Evolutionary conservation across 1,284 basidiomycete species (phyloP).

Genomic region (Paramarasmius palmivorus): DNA sequence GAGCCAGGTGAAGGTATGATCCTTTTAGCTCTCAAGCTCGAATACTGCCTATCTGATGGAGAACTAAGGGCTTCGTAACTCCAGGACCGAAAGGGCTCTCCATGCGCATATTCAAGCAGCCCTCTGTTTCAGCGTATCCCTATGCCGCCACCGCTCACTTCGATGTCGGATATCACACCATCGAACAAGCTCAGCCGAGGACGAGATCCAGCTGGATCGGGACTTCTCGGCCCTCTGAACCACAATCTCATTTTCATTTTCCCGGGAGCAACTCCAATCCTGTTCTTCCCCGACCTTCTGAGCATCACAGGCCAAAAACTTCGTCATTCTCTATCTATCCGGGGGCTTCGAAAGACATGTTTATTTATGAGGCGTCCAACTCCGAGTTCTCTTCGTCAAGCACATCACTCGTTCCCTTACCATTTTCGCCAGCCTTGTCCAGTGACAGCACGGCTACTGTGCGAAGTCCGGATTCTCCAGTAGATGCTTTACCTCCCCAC

Average conservation of each 20-base stretch:
- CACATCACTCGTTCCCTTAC: slow-evolving; percentile 30
- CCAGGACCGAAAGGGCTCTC: slow-evolving; percentile 46
- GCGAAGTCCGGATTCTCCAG: slow-evolving; percentile 28
- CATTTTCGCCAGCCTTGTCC: slow-evolving; percentile 50
- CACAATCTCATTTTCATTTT: not conserved
- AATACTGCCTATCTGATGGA: not conserved
- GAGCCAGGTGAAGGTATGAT: slow-evolving; percentile 20
- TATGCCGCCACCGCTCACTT: slow-evolving; percentile 39
- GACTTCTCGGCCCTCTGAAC: not conserved
- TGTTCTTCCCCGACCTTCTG: not conserved
- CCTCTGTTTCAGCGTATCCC: slow-evolving; percentile 36
- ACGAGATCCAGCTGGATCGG: not conserved
- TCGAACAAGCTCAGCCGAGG: not conserved
- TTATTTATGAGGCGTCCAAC: slow-evolving; percentile 58
- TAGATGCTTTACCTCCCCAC: slow-evolving; percentile 22
- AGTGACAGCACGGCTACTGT: slow-evolving; percentile 50
- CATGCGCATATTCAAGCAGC: slow-evolving; percentile 51
- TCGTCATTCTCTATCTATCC: slow-evolving; percentile 40
- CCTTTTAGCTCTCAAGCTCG: not conserved
- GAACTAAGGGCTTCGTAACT: slow-evolving; percentile 26
- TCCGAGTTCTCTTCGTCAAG: slow-evolving; percentile 44
- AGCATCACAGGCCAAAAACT: not conserved
- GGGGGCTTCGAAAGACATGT: slow-evolving; percentile 42
- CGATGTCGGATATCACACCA: slow-evolving; percentile 37
- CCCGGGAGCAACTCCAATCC: not conserved